Base-by-base conservation (phyloP, 495 filamentous ascomycete species). In the Viridothelium virens region DNA sequence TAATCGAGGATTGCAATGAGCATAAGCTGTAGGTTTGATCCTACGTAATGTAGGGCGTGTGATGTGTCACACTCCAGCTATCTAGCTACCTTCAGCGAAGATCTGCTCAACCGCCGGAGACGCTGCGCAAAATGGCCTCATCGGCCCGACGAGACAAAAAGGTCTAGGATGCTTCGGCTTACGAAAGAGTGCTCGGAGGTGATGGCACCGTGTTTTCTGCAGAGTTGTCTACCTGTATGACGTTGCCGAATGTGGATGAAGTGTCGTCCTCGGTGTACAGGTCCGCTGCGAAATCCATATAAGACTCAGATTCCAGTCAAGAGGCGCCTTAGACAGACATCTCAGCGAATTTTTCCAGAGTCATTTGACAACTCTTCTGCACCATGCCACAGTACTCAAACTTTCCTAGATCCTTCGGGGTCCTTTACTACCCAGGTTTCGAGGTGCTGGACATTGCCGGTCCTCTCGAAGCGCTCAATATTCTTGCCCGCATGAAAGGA, bases 401-500 rank as follows among this genome's bases (percentile, higher is more conserved):
- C 14, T 37, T 62, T 44, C 65, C 65, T n/a, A 38, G 47, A 31
- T 62, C 78, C 31, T 83, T 77, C 65, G 75, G 75, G n/a, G 78
- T 82, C 25, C 67, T 83, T 63, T 73, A 84, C 38, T 79, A 80
- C 44, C 82, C 83, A 11, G 79, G 72, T 14, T 85, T 84, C 74
- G 74, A 83, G 72, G 77, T 77, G 10, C 77, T 84, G 11, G 83
- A 84, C 73, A 78, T 79, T 61, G 81, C 85, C 75, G 87, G 86
- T 0, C 86, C 85, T 6, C 74, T 89, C n/a, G 84, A 88, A 69
- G 75, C 77, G 65, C 74, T 90, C 18, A 87, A 87, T 72, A 66
- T 79, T 41, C 78, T 88, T 48, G 81, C 85, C 0, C 56, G 46
- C 41, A 65, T 16, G 5, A 56, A 71, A 38, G 39, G 63, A 18